Base-by-base conservation (phyloP, 371 early-diverging fungal species). In the Mucor plumbeus region DNA sequence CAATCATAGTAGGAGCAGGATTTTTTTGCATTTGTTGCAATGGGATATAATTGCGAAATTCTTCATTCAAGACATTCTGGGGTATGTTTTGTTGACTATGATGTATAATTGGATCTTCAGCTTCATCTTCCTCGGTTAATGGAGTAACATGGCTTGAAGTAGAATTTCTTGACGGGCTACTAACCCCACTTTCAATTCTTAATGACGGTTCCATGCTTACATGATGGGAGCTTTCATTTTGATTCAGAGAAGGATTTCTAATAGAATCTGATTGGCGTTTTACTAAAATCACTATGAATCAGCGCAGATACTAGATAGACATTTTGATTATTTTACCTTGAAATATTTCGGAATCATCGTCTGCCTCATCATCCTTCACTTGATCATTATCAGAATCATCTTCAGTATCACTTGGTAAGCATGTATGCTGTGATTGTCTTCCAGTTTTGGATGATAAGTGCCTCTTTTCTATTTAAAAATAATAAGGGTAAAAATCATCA, bases 401-500 rank as follows among this genome's bases (percentile, higher is more conserved):
- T 40, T 67, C 67, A 17, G 67, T 54, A 35, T 67, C 67, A 41
- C 67, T 67, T 19, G 67, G 55, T 36, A 67, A 10, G 14, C 53
- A 67, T 19, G 54, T 41, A n/a, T 43, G 35, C 11, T 53, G 33
- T 17, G 33, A 31, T 17, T 15, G 47, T 17, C 19, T 47, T 15
- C 4, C 39, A 38, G 15, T 39, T 19, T 63, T 48, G 26, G 63
- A 21, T 53, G 10, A 21, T 11, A 35, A 33, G n/a, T 15, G n/a
- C 17, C 17, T 34, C 11, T 56, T 36, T 10, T 35, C 56, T 56
- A 55, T 31, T 34, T 35, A 13, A 1, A 19, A 13, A 54, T 19
- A 7, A 34, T 7, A 21, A 48, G 17, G 7, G 17, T 14, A 53
- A 31, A 14, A 31, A 53, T 13, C 31, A 31, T 53, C 47, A 17